These are phyloP conservation scores for Eucalyptus dawsonii DNA, from an alignment of 345 rosid species.

Conservation along the genomic window DNA sequence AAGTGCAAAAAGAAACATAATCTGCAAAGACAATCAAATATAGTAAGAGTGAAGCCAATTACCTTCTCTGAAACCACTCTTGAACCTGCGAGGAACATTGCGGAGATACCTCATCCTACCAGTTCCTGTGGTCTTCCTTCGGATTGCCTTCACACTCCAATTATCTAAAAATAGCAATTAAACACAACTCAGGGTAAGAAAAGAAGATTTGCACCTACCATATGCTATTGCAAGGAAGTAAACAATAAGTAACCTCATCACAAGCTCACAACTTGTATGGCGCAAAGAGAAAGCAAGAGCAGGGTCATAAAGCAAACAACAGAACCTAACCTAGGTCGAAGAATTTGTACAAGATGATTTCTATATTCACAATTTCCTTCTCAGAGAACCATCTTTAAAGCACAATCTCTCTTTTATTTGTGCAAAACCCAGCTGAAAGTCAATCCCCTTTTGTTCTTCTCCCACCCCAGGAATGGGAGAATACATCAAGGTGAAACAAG, in stretches of 20 bases:
- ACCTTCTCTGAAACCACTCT: constrained; percentile 96
- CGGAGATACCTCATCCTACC: constrained; percentile 94
- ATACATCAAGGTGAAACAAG: background rate
- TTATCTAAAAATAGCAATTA: constrained; percentile 35
- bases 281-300: background rate
- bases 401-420: background rate
- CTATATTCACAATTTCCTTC: background rate
- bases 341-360: background rate
- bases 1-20: background rate
- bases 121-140: constrained; percentile 97
- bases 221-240: background rate
- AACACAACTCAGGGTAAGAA: background rate
- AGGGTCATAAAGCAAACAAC: background rate
- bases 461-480: background rate
- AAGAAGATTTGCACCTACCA: background rate
- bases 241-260: background rate
- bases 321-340: background rate
- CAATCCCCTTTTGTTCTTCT: background rate
- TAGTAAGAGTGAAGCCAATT: background rate
- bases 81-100: constrained; percentile 75
- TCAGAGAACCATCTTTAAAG: background rate
- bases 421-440: background rate
- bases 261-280: background rate
- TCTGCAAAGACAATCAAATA: background rate
- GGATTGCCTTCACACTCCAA: constrained; percentile 96